Evolutionary conservation across 805 yeast species (phyloP).

Genomic region (Wickerhamomyces xylosicus): DNA sequence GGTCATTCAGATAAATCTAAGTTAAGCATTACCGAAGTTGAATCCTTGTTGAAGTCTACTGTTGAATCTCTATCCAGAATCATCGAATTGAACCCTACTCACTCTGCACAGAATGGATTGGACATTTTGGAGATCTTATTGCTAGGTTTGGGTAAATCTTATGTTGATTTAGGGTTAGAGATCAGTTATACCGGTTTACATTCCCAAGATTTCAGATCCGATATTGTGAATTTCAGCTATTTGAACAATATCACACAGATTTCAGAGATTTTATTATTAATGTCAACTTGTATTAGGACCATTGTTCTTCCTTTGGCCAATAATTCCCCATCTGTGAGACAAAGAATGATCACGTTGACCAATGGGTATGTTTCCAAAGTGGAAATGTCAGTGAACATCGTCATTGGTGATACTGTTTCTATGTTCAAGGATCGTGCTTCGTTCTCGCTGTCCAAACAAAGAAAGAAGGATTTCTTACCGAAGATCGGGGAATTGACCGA

Average conservation of each 20-base stretch:
- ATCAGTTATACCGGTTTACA: constrained; percentile 42
- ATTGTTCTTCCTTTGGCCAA: constrained; percentile 67
- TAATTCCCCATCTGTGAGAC: constrained; percentile 45
- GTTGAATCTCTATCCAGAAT: constrained; percentile 74
- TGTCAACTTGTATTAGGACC: constrained; percentile 65
- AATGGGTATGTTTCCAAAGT: constrained; percentile 50
- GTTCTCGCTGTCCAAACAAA: constrained; percentile 50
- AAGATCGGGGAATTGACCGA: constrained; percentile 26
- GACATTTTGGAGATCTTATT: constrained; percentile 60
- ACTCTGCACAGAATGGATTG: constrained; percentile 48
- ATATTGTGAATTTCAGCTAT: constrained; percentile 32
- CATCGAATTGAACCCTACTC: constrained; percentile 59
- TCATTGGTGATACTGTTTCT: constrained; percentile 49
- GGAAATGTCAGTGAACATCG: constrained; percentile 56
- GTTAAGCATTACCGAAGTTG: constrained; percentile 37
- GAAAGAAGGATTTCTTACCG: constrained; percentile 61
- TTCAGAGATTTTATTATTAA: constrained; percentile 50
- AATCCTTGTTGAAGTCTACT: constrained; percentile 53
- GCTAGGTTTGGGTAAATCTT: constrained; percentile 61
- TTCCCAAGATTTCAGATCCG: constrained; percentile 23
- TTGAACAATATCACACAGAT: constrained; percentile 40
- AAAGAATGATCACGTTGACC: constrained; percentile 48
- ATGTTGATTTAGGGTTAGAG: constrained; percentile 68
- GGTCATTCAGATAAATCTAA: constrained; percentile 3
- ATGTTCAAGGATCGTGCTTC: constrained; percentile 41